phyloP scores from a whole-genome alignment of 2,329 filamentous ascomycete species.

The Cladophialophora psammophila region DNA sequence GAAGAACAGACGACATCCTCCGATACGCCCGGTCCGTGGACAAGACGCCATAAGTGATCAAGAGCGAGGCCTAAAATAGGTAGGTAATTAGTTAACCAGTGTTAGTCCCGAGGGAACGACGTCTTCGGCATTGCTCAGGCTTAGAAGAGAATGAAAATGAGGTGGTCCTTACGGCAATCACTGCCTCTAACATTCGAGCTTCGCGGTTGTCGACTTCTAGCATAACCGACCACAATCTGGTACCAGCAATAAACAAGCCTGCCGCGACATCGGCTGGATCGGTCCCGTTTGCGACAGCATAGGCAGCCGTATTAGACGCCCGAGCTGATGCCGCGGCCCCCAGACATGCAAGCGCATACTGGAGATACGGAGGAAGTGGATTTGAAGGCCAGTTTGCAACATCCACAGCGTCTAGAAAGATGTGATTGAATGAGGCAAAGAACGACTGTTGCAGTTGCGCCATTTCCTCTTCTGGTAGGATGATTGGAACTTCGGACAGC shows the following conservation, averaged over 20 bases:
- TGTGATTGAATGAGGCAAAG: conserved; percentile 24
- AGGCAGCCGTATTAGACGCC: too few species aligned
- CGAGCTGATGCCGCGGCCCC: conserved; percentile 2
- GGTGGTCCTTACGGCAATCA: conserved; percentile 17
- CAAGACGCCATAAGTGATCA: conserved; percentile 17
- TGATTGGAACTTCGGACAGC: conserved; percentile 21
- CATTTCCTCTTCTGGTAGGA: conserved; percentile 14
- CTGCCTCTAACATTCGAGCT: conserved; percentile 21
- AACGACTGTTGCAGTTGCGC: conserved; percentile 18
- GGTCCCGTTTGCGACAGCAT: conserved; percentile 6
- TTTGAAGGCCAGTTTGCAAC: conserved; percentile 3
- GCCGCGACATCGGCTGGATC: conserved; percentile 12
- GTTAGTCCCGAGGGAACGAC: too few species aligned
- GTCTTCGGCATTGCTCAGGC: too few species aligned
- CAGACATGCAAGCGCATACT: conserved; percentile 25
- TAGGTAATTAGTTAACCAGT: background rate
- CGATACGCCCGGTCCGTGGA: conserved; percentile 12
- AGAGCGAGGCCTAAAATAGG: conserved; percentile 11
- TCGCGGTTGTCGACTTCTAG: conserved; percentile 29
- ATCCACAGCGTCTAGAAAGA: conserved; percentile 22
- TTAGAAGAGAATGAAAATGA: background rate
- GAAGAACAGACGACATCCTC: conserved; percentile 14
- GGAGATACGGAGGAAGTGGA: conserved; percentile 25
- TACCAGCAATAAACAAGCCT: conserved; percentile 14
- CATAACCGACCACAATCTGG: conserved; percentile 22